phyloP scores from a whole-genome alignment of 306 rosid species.

The Fragaria vesca region DNA sequence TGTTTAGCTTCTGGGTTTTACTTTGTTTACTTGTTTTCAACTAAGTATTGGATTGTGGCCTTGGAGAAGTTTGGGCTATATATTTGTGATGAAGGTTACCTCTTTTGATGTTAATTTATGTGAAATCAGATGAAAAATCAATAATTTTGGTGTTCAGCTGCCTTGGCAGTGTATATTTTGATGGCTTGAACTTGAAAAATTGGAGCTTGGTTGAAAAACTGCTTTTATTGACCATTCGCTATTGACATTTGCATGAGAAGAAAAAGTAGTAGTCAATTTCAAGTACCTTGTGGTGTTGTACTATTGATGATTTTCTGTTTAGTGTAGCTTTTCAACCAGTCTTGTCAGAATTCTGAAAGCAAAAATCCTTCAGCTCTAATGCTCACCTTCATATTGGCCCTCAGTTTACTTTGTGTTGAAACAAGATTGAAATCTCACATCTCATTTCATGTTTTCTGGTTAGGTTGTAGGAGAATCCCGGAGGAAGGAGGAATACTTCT shows the following conservation, averaged over 20 bases:
- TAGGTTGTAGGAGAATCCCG: conserved; percentile 84
- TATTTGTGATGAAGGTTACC: neutral
- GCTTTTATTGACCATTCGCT: neutral
- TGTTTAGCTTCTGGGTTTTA: neutral
- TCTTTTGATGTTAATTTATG: neutral
- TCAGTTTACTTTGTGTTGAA: neutral
- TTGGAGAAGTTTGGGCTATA: neutral
- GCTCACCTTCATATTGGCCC: neutral
- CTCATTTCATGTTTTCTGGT: conserved; percentile 3
- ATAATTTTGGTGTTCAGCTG: neutral
- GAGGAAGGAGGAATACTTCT: conserved; percentile 75
- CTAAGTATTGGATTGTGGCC: neutral
- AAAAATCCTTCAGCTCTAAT: neutral
- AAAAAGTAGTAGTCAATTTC: neutral
- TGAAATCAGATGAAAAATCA: neutral
- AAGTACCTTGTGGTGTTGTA: neutral
- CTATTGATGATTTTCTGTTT: neutral
- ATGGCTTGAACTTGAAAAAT: neutral
- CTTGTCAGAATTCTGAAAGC: neutral
- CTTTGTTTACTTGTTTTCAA: neutral
- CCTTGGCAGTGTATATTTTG: neutral
- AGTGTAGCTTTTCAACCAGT: neutral
- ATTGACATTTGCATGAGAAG: neutral
- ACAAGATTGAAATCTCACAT: neutral
- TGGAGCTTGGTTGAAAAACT: neutral